Conservation (phyloP, 2,329 filamentous ascomycete genomes). For the Blumeria graminis region DNA sequence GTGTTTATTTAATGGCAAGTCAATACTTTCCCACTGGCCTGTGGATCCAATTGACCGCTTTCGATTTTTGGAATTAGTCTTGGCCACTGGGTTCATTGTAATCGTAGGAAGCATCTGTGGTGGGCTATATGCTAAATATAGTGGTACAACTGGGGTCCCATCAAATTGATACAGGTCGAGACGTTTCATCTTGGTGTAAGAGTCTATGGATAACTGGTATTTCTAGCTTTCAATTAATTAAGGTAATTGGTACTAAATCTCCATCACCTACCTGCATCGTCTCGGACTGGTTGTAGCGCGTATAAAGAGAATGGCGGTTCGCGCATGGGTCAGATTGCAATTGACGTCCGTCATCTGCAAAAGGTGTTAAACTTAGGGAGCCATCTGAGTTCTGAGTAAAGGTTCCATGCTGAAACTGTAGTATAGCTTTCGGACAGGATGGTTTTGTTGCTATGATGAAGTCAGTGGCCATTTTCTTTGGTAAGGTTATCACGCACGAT, state of each 20-base stretch:
- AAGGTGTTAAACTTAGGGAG: conserved; percentile 32
- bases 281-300: conserved; percentile 41
- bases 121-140: conserved; percentile 38
- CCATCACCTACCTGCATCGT: conserved; percentile 26
- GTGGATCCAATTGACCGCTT: conserved; percentile 14
- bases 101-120: conserved; percentile 46
- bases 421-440: conserved; percentile 35
- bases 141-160: conserved; percentile 38
- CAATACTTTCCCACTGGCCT: conserved; percentile 17
- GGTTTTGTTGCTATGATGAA: conserved; percentile 27
- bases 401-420: conserved; percentile 51
- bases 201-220: conserved; percentile 24
- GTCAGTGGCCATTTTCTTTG: conserved; percentile 3
- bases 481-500: conserved; percentile 26
- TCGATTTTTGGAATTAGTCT: conserved; percentile 16
- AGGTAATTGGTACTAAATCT: not conserved
- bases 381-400: conserved; percentile 32
- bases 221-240: conserved; percentile 10
- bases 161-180: conserved; percentile 40
- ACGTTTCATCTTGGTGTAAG: conserved; percentile 34
- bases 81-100: conserved; percentile 32
- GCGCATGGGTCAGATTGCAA: conserved; percentile 40
- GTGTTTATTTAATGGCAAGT: conserved; percentile 13
- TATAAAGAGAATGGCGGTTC: conserved; percentile 27
- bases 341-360: conserved; percentile 42